Evolutionary conservation across 2,329 filamentous ascomycete genomes (phyloP).

Genomic region (Sarocladium brachiariae): DNA sequence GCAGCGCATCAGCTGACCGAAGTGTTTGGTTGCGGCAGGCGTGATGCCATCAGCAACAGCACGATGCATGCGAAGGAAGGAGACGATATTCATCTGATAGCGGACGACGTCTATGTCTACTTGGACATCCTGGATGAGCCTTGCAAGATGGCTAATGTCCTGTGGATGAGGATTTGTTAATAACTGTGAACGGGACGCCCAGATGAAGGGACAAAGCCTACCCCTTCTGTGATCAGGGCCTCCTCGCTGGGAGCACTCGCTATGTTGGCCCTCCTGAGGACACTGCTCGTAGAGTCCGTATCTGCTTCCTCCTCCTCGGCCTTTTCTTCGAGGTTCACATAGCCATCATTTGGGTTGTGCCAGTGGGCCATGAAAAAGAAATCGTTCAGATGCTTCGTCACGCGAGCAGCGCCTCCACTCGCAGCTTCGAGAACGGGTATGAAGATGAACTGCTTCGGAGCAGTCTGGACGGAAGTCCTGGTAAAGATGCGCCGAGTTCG

Average conservation of each 20-base stretch:
- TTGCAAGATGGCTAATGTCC: constrained; percentile 54
- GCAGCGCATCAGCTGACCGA: constrained; percentile 61
- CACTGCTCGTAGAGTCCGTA: constrained; percentile 35
- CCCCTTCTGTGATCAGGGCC: constrained; percentile 35
- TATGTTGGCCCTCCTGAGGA: constrained; percentile 32
- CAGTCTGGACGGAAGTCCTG: constrained; percentile 63
- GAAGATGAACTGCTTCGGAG: constrained; percentile 74
- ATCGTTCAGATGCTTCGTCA: constrained; percentile 63
- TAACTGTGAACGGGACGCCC: background rate
- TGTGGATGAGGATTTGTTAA: constrained; percentile 17
- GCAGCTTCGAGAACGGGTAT: constrained; percentile 59
- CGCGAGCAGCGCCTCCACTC: constrained; percentile 38
- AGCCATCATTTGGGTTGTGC: constrained; percentile 66
- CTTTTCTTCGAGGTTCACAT: constrained; percentile 66
- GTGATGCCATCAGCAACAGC: constrained; percentile 75
- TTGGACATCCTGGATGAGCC: constrained; percentile 50
- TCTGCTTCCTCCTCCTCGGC: constrained; percentile 25
- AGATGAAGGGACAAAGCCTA: too few species aligned
- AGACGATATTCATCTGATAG: constrained; percentile 81
- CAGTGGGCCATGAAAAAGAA: constrained; percentile 84
- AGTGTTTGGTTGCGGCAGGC: constrained; percentile 70
- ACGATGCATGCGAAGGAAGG: constrained; percentile 82
- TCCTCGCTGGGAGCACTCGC: constrained; percentile 16
- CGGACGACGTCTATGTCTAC: constrained; percentile 71
- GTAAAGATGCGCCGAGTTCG: constrained; percentile 73